Evolutionary conservation across 176 grass and related monocot species (phyloP).

Genomic region (Avena eriantha): DNA sequence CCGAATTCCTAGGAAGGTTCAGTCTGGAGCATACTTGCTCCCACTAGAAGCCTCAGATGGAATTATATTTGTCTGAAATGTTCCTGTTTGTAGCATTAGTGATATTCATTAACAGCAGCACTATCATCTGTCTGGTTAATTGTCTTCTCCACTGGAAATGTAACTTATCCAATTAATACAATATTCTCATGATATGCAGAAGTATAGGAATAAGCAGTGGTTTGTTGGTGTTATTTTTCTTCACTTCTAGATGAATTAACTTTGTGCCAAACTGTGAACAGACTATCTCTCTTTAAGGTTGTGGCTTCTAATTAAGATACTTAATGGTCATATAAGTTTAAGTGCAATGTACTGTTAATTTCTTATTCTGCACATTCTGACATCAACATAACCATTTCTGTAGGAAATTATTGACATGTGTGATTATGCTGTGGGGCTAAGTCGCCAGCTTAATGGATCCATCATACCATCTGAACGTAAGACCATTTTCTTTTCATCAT

Average conservation of each 20-base stretch:
- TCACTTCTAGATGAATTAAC: background rate
- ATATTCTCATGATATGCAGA: conserved; percentile 9
- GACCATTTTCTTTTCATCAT: conserved; percentile 28
- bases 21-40: conserved; percentile 52
- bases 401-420: conserved; percentile 99
- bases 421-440: conserved; percentile 98
- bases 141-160: conserved; percentile 13
- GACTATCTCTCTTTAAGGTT: background rate
- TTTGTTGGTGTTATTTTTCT: conserved; percentile 8
- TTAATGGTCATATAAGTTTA: conserved; percentile 9
- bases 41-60: background rate
- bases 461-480: conserved; percentile 99
- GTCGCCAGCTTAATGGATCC: conserved; percentile 95
- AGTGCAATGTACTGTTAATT: background rate
- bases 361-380: conserved; percentile 16
- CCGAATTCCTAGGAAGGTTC: conserved; percentile 62
- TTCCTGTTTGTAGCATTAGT: conserved; percentile 23
- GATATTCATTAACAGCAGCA: background rate
- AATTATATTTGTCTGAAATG: background rate
- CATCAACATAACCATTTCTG: conserved; percentile 14
- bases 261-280: conserved; percentile 11
- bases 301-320: background rate
- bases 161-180: background rate
- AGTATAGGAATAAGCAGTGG: background rate
- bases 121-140: background rate